Base-by-base conservation (phyloP, 768 basidiomycete species). In the Obba rivulosa region DNA sequence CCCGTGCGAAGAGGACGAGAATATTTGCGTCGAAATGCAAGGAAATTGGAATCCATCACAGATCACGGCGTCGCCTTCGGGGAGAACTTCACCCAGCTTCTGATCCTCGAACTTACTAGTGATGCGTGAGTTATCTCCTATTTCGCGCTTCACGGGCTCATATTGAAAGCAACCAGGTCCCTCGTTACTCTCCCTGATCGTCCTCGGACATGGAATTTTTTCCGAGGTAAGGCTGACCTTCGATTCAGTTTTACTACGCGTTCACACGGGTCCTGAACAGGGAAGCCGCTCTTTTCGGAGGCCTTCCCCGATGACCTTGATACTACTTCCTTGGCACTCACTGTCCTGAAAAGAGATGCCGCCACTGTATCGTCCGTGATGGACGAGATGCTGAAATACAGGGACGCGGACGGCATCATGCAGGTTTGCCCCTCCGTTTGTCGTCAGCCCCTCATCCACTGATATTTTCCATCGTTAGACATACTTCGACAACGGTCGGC, bases 71-170 rank as follows among this genome's bases (percentile, higher is more conserved):
- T 71, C 1, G 55, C 63, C 16, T 54, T 79, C 18, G 53, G 66
- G 24, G 79, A 81, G 57, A 81, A 81, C 54, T 81, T 81, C 48
- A 71, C 79, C 2, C 79, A 81, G 51, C 69, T 83, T 4, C 64
- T 83, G 4, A 77, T 82, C 35, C 62, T 80, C 16, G 81, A 83
- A 47, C 65, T 69, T 1, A 81, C 78, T 25, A 60, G 67, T 3
- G 75, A 67, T 8, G 73, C 77, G 50, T 81, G 75, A 74, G 62
- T 63, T 40, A 37, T 44, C 54, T n/a, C n/a, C n/a, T n/a, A n/a
- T n/a, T n/a, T n/a, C n/a, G n/a, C n/a, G n/a, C n/a, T n/a, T n/a
- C n/a, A n/a, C n/a, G n/a, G n/a, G n/a, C n/a, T n/a, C n/a, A n/a
- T n/a, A n/a, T n/a, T n/a, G n/a, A n/a, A n/a, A n/a, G n/a, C n/a